Percentiles rank a stretch among this genome's conserved stretches.
Conservation (phyloP, 768 basidiomycete genomes). For the Kwoniella shandongensis region DNA sequence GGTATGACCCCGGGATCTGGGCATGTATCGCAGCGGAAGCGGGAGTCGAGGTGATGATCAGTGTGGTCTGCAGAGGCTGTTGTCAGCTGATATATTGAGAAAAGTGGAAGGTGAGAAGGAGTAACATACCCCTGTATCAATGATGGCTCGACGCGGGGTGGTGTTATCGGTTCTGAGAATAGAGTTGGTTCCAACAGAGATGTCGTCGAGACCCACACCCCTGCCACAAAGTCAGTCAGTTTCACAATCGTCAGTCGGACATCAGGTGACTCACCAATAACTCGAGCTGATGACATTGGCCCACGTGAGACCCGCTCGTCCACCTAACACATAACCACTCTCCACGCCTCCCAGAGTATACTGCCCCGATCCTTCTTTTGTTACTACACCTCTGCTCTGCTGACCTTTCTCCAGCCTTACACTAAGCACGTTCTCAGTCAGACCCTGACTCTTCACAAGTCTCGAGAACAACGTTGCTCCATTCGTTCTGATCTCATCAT, state of each 20-base stretch:
- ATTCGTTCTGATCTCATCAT: background rate
- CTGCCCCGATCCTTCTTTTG: slow-evolving; percentile 19
- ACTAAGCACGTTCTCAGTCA: slow-evolving; percentile 23
- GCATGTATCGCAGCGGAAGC: slow-evolving; percentile 20
- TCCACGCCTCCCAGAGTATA: slow-evolving; percentile 31
- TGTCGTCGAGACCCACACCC: slow-evolving; percentile 23
- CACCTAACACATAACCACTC: slow-evolving; percentile 17
- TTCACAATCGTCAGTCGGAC: background rate
- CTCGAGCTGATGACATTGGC: slow-evolving; percentile 21
- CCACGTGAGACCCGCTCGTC: slow-evolving; percentile 20
- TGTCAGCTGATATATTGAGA: background rate
- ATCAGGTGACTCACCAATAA: slow-evolving; percentile 23
- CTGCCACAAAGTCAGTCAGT: background rate
- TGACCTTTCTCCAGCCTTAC: slow-evolving; percentile 26
- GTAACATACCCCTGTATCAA: slow-evolving; percentile 28
- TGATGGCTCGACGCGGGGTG: slow-evolving; percentile 27
- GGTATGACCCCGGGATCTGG: slow-evolving; percentile 10
- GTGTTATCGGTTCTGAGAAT: slow-evolving; percentile 12
- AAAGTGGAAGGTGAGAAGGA: background rate
- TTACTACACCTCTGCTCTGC: slow-evolving; percentile 13
- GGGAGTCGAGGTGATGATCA: slow-evolving; percentile 26
- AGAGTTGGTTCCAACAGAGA: slow-evolving; percentile 21
- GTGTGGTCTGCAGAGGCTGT: slow-evolving; percentile 19
- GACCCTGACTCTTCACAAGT: slow-evolving; percentile 15
- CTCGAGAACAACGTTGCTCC: slow-evolving; percentile 26